Percentiles rank a stretch among this genome's conserved stretches.
phyloP scores from a whole-genome alignment of 2,329 filamentous ascomycete genomes.

The Aspergillus sp. region DNA sequence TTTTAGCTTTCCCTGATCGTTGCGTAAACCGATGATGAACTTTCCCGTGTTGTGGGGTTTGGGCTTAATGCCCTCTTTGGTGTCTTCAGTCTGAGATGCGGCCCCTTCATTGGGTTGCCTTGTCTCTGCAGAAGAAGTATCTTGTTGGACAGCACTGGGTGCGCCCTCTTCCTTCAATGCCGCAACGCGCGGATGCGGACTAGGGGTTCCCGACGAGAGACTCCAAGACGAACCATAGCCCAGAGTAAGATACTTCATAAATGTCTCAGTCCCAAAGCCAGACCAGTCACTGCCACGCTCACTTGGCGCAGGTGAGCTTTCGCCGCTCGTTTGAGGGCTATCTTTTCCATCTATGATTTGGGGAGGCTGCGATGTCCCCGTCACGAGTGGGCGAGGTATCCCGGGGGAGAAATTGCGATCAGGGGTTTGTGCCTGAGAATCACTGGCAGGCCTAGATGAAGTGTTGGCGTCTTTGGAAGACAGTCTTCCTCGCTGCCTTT shows the following conservation, averaged over 20 bases:
- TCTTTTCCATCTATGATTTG: conserved; percentile 8
- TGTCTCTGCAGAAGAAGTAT: not conserved
- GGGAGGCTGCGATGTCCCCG: conserved; percentile 13
- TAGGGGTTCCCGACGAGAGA: conserved; percentile 27
- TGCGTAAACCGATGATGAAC: conserved; percentile 41
- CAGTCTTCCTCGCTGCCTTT: conserved; percentile 19
- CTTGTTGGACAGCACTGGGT: conserved; percentile 1
- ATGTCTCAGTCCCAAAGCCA: conserved; percentile 36
- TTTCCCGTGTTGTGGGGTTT: conserved; percentile 23
- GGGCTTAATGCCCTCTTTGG: conserved; percentile 6
- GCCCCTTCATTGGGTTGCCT: conserved; percentile 1
- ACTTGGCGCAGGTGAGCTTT: conserved; percentile 10
- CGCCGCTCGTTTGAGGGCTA: conserved; percentile 9
- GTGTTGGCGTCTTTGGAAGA: conserved; percentile 7
- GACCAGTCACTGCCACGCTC: conserved; percentile 22
- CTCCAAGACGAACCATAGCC: conserved; percentile 48
- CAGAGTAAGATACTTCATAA: conserved; percentile 47
- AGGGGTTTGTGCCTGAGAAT: conserved; percentile 10
- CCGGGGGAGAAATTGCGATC: conserved; percentile 30
- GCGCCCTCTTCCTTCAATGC: conserved; percentile 16
- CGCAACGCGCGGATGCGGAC: conserved; percentile 20
- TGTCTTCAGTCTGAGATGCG: conserved; percentile 2
- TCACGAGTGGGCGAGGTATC: conserved; percentile 42
- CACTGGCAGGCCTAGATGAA: conserved; percentile 1
- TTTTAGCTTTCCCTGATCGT: conserved; percentile 32